Conservation (phyloP, 805 yeast genomes). For the Myxozyma neotropica region DNA sequence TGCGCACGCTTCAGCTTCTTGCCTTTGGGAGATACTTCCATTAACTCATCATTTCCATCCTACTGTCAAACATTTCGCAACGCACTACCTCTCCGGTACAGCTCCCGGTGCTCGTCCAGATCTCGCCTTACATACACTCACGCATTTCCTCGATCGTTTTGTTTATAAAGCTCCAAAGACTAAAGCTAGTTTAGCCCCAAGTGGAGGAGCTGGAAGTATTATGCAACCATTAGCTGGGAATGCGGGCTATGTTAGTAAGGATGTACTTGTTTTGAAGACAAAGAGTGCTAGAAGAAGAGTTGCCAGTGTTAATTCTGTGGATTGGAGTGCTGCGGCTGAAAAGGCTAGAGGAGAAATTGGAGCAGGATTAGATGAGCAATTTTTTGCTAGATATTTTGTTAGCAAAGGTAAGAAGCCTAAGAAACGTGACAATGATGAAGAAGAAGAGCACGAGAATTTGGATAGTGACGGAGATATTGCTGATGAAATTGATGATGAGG, state of each 20-base stretch:
- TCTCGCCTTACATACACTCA: conserved; percentile 79
- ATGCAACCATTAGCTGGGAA: conserved; percentile 87
- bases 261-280: conserved; percentile 39
- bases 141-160: conserved; percentile 92
- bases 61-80: conserved; percentile 79
- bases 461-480: conserved; percentile 46
- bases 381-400: conserved; percentile 47
- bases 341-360: conserved; percentile 8
- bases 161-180: conserved; percentile 91
- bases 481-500: conserved; percentile 59
- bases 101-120: conserved; percentile 71
- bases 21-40: conserved; percentile 82
- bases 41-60: conserved; percentile 89
- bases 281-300: conserved; percentile 53
- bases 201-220: conserved; percentile 70
- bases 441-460: conserved; percentile 42
- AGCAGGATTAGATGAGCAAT: conserved; percentile 54
- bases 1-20: conserved; percentile 80
- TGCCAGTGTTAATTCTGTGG: conserved; percentile 79
- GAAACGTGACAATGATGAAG: no score
- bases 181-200: conserved; percentile 42
- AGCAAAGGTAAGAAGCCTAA: conserved; percentile 41
- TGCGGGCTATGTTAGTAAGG: conserved; percentile 35
- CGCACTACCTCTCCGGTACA: conserved; percentile 54
- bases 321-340: conserved; percentile 83